phyloP scores from a whole-genome alignment of 78 protist genomes.

The Isochrysis galbana region DNA sequence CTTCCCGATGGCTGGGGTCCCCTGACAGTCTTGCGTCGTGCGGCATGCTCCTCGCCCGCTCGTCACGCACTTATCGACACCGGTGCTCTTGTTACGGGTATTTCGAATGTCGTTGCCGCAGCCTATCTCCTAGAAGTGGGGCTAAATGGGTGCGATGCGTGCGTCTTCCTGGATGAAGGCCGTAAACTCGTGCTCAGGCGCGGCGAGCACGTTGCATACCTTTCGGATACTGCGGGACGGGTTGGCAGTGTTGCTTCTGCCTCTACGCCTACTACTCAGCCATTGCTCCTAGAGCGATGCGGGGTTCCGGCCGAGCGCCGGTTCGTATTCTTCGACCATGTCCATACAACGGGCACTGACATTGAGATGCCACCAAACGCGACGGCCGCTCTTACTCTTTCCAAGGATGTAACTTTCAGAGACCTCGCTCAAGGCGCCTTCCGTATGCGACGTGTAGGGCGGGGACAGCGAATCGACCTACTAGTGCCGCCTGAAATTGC shows the following conservation, averaged over 20 bases:
- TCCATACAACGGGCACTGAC: slow-evolving; percentile 67
- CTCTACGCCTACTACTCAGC: too few species aligned
- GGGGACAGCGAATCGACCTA: slow-evolving; percentile 40
- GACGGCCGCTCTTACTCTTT: slow-evolving; percentile 35
- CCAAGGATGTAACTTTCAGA: slow-evolving; percentile 53
- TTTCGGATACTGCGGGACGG: too few species aligned
- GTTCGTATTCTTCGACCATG: slow-evolving; percentile 79
- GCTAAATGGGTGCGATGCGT: slow-evolving; percentile 38
- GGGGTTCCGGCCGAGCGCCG: slow-evolving; percentile 54
- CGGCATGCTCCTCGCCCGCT: slow-evolving; percentile 24
- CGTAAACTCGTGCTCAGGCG: slow-evolving; percentile 50
- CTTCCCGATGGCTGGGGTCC: slow-evolving; percentile 38
- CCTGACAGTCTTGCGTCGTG: slow-evolving; percentile 14
- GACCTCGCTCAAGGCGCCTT: slow-evolving; percentile 57
- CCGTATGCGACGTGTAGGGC: slow-evolving; percentile 49
- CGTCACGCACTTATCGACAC: slow-evolving; percentile 69
- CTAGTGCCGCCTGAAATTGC: slow-evolving; percentile 35
- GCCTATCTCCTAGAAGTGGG: slow-evolving; percentile 26
- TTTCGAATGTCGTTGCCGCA: slow-evolving; percentile 55
- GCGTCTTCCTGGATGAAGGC: slow-evolving; percentile 64
- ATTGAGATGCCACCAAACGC: slow-evolving; percentile 38
- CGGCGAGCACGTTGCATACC: too few species aligned
- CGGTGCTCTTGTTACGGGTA: slow-evolving; percentile 66
- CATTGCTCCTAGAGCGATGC: slow-evolving; percentile 60
- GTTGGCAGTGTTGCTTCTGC: slow-evolving; percentile 30